Percentiles rank a stretch among this genome's conserved stretches.
These are phyloP conservation scores for Citrus australasica DNA, from an alignment of 345 rosid genomes.

Conservation along the genomic window DNA sequence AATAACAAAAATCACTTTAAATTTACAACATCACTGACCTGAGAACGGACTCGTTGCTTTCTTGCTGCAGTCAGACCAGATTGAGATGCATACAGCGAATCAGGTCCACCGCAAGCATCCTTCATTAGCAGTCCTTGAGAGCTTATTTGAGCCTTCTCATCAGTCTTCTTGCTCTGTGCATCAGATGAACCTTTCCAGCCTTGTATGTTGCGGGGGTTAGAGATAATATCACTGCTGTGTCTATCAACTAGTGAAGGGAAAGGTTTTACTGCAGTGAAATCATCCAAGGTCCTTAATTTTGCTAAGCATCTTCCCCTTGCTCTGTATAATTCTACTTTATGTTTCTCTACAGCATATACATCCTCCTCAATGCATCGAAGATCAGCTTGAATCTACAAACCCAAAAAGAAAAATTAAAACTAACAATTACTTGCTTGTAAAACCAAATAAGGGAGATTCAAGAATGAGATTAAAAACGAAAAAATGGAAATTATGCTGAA, in stretches of 20 bases:
- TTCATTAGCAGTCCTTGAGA: constrained; percentile 37
- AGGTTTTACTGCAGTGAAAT: constrained; percentile 20
- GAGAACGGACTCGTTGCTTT: constrained; percentile 44
- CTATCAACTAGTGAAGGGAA: constrained; percentile 26
- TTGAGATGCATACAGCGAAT: constrained; percentile 25
- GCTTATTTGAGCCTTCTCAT: constrained; percentile 33
- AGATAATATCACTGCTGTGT: constrained; percentile 15
- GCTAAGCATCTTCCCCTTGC: constrained; percentile 34
- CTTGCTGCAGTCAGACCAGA: constrained; percentile 37
- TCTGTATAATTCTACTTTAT: constrained; percentile 25
- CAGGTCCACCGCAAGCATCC: constrained; percentile 27
- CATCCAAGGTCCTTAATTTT: constrained; percentile 40
- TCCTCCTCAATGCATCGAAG: constrained; percentile 53
- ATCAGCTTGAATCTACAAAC: constrained; percentile 44
- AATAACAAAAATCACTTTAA: not conserved
- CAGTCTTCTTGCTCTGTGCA: constrained; percentile 17
- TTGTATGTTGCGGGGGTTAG: constrained; percentile 20
- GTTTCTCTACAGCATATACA: constrained; percentile 44
- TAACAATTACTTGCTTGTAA: not conserved
- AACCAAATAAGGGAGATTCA: not conserved
- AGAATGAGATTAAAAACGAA: not conserved
- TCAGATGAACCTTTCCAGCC: constrained; percentile 25
- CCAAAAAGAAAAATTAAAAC: not conserved
- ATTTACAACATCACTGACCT: constrained; percentile 28
- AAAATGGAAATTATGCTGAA: not conserved